Conservation (phyloP, 306 rosid genomes). For the Inga oerstediana region DNA sequence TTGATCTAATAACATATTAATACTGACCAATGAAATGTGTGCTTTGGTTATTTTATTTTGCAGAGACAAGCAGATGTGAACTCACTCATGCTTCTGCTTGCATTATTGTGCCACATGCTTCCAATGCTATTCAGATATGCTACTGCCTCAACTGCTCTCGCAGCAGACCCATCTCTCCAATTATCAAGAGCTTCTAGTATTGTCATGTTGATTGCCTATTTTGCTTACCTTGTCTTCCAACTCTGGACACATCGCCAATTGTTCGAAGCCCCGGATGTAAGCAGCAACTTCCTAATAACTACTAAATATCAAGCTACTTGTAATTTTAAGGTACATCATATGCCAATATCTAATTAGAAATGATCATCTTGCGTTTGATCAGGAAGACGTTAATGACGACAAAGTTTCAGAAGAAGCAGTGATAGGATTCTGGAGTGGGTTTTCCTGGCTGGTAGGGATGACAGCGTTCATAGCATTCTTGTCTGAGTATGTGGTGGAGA, state of each 20-base stretch:
- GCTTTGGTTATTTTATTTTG: neutral
- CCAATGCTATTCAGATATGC: conserved; percentile 58
- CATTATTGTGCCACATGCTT: conserved; percentile 64
- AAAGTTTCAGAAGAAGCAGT: conserved; percentile 53
- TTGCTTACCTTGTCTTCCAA: conserved; percentile 73
- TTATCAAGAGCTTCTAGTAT: conserved; percentile 79
- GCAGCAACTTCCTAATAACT: neutral
- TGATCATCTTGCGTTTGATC: conserved; percentile 10
- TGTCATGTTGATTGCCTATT: conserved; percentile 72
- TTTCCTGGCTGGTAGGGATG: conserved; percentile 82
- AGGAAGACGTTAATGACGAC: conserved; percentile 48
- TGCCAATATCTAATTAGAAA: neutral
- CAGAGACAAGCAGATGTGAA: conserved; percentile 83
- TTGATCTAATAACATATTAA: neutral
- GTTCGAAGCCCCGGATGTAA: conserved; percentile 68
- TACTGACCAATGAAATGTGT: neutral
- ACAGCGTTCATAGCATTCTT: conserved; percentile 66
- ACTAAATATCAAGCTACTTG: neutral
- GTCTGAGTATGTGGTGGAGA: conserved; percentile 79
- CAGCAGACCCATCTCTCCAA: conserved; percentile 47
- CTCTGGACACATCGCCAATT: conserved; percentile 75
- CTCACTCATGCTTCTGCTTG: conserved; percentile 54
- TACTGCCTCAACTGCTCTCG: conserved; percentile 21
- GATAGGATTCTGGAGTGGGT: conserved; percentile 79
- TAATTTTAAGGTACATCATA: neutral